Base-by-base conservation (phyloP, 2,329 filamentous ascomycete species). In the Rhinocladiella mackenziei region DNA sequence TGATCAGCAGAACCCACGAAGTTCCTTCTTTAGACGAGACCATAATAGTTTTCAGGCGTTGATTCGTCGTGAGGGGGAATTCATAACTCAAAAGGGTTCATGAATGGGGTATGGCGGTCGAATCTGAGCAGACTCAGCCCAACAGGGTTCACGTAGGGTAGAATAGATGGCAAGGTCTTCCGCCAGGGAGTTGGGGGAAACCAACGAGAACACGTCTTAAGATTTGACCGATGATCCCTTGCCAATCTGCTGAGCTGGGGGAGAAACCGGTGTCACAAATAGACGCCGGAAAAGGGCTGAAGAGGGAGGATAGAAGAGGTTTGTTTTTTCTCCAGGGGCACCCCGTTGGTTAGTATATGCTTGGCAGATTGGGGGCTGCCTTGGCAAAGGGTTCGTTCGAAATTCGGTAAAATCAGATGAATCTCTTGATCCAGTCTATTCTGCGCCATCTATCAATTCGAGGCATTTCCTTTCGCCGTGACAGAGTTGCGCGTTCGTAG, bases 161-260 rank as follows among this genome's bases (percentile, higher is more conserved):
- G 35, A 32, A 26, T 33, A 39, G 25, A 36, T 7, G 11, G 25
- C 15, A 13, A 15, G 14, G 14, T 14, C 18, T 33, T n/a, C n/a
- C 22, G 15, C 18, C 23, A n/a, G n/a, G n/a, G n/a, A n/a, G n/a
- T 22, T 20, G 38, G 10, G 33, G n/a, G 9, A 29, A 23, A 17
- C 42, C 42, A 33, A 26, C 20, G 19, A 34, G 9, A 32, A 10
- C 2, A 18, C 33, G 8, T 9, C 20, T n/a, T 38, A 39, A 45
- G 19, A 45, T 45, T 45, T 8, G 23, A 19, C 22, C 31, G 31
- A 28, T 17, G 31, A 35, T 19, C 39, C n/a, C 39, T 42, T 31
- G 31, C n/a, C 15, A 35, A 31, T 42, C 31, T 34, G 17, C 14
- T 35, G 19, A 7, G 11, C 20, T 10, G 15, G 26, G 14, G 34